Evolutionary conservation across 176 grass and related monocot species (phyloP), one percentile per base, ranked within the genome.

Genomic region (Tuctoria greenei): DNA sequence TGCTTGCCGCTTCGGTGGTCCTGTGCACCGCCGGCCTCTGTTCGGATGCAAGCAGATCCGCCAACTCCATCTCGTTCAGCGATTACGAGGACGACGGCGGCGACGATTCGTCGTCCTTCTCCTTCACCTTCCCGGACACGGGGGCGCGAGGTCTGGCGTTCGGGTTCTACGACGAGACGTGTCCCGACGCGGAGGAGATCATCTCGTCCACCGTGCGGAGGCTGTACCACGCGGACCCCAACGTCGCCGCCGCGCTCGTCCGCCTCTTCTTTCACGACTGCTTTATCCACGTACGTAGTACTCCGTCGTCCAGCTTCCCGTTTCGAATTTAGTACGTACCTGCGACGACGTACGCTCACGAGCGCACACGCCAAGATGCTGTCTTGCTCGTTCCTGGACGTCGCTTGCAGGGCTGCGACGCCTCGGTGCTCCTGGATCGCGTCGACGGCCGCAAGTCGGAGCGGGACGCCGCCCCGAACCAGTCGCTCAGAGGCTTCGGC

Each of bases 211-310:
- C 83, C 63, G 73, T 86, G 69, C 68, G 56, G 0, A 40, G 61
- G 62, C 78, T 90, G 52, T 85, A 70, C 74, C 35, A 18, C 21
- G 54, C 67, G 0, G 63, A 90, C 69, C 37, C 87, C 62, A 82
- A 72, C 69, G 69, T 82, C 45, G 83, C 77, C 10, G 51, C 82
- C 26, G 81, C 60, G 14, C 71, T 85, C 72, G 82, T 77, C 34
- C 77, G 81, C 34, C 86, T 89, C 49, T 84, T 89, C 87, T 81
- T 89, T 6, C 87, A 88, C 64, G 81, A 84, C 76, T 88, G 76
- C 81, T 88, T 89, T 67, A 16, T 89, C 73, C 87, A 85, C 21
- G 82, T 89, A 85, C 61, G 67, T 59, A 21, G 67, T 31, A 35
- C 75, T 4, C 76, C 42, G 0, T 35, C 10, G 42, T 17, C 5